phyloP scores from a whole-genome alignment of 495 filamentous ascomycete genomes.

The Podospora didyma region DNA sequence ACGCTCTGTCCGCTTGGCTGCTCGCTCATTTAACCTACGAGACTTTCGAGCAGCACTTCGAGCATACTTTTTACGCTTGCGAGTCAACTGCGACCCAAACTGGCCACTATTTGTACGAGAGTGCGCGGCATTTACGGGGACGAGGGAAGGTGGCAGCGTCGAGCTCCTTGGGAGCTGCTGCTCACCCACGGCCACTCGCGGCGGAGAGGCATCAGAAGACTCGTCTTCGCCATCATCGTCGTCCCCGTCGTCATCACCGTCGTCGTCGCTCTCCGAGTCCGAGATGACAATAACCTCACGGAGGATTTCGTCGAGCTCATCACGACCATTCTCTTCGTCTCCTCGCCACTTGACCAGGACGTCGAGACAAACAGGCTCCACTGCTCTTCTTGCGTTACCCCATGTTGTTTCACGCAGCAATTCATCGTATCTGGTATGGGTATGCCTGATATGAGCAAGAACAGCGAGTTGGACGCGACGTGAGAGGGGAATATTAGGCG shows the following conservation, averaged over 20 bases:
- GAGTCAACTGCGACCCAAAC: background rate
- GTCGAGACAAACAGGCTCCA: conserved; percentile 67
- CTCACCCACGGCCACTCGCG: conserved; percentile 4
- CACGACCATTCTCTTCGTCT: conserved; percentile 72
- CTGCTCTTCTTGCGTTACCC: conserved; percentile 63
- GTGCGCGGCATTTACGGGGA: background rate
- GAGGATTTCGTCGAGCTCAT: conserved; percentile 74
- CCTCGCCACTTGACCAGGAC: conserved; percentile 83
- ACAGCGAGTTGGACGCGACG: conserved; percentile 79
- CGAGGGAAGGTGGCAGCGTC: background rate
- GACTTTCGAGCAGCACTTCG: conserved; percentile 15
- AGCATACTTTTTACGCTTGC: conserved; percentile 19
- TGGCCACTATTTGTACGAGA: background rate
- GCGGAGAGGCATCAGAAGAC: conserved; percentile 16
- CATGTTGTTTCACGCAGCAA: conserved; percentile 62
- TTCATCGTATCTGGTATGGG: conserved; percentile 81
- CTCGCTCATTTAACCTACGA: conserved; percentile 8
- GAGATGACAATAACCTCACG: conserved; percentile 79
- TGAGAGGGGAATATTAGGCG: conserved; percentile 59
- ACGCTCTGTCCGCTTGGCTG: conserved; percentile 5
- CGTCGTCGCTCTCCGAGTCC: conserved; percentile 68
- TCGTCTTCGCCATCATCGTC: conserved; percentile 31
- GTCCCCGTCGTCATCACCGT: conserved; percentile 48
- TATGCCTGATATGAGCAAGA: conserved; percentile 80
- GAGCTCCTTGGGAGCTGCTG: background rate